Evolutionary conservation across 768 basidiomycete species (phyloP).

Genomic region (Neoboletus magnificus): DNA sequence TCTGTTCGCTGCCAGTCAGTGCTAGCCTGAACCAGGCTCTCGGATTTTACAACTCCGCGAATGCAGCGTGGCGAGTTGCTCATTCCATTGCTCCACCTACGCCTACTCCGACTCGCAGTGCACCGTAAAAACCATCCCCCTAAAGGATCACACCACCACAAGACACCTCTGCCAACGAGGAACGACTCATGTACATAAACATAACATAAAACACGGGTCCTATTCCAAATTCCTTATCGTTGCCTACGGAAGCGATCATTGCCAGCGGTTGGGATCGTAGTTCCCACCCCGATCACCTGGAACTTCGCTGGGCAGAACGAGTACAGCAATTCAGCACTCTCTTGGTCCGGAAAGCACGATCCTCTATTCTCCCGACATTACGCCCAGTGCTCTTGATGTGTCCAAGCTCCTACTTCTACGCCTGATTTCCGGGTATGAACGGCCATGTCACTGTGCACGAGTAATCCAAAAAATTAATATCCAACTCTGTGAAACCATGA

Average conservation of each 20-base stretch:
- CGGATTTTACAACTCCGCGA: constrained; percentile 32
- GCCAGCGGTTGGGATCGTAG: constrained; percentile 1
- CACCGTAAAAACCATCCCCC: not conserved
- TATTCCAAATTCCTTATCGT: not conserved
- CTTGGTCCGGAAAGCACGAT: not conserved
- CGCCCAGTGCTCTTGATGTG: not conserved
- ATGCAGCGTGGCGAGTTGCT: constrained; percentile 21
- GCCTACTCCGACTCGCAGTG: not conserved
- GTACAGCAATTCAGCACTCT: constrained; percentile 3
- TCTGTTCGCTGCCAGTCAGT: not conserved
- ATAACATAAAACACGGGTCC: constrained; percentile 3
- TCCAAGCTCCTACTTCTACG: constrained; percentile 1
- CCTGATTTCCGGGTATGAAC: constrained; percentile 27
- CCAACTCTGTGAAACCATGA: constrained; percentile 10
- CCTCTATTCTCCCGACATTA: constrained; percentile 4
- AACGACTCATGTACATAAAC: constrained; percentile 18
- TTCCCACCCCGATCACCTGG: constrained; percentile 16
- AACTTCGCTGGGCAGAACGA: not conserved
- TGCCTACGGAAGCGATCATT: not conserved
- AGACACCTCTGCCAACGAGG: not conserved
- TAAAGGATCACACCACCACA: not conserved
- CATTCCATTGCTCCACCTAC: constrained; percentile 2
- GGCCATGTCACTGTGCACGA: constrained; percentile 3
- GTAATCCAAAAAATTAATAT: constrained; percentile 23
- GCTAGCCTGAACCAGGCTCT: not conserved